These are phyloP conservation scores for Lasiodiplodia sp. DNA, from an alignment of 2,329 filamentous ascomycete genomes.

Conservation along the genomic window DNA sequence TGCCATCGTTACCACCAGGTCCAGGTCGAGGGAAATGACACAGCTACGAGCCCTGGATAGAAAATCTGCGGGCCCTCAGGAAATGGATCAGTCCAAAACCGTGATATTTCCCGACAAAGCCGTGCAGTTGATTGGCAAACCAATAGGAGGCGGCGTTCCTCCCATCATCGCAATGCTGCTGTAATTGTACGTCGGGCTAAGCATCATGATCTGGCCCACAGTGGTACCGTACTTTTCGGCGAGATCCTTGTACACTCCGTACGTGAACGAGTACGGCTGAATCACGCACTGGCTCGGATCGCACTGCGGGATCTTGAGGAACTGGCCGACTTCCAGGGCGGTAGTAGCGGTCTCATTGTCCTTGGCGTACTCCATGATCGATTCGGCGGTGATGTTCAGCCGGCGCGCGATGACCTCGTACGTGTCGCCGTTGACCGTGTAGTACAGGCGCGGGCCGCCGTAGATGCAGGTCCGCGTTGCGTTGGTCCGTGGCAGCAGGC, in stretches of 20 bases:
- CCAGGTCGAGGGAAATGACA: too few relatives aligned
- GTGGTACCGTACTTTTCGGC: constrained; percentile 26
- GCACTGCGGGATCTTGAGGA: constrained; percentile 23
- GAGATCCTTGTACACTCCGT: constrained; percentile 22
- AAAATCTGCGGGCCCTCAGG: background rate
- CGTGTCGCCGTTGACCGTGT: constrained; percentile 26
- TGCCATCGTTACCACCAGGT: too few relatives aligned
- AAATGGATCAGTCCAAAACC: background rate
- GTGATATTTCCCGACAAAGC: background rate
- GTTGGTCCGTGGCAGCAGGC: constrained; percentile 3
- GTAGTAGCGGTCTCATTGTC: background rate
- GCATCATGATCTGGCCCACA: constrained; percentile 30
- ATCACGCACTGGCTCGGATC: constrained; percentile 16
- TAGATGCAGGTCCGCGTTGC: constrained; percentile 2
- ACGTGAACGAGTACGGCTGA: constrained; percentile 19
- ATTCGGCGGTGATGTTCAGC: constrained; percentile 10
- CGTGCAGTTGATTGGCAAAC: background rate
- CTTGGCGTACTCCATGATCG: background rate
- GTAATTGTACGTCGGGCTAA: constrained; percentile 28
- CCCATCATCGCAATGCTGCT: background rate
- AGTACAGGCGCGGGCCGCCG: constrained; percentile 24
- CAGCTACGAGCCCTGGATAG: too few relatives aligned
- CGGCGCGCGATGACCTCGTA: background rate
- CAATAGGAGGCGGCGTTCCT: background rate
- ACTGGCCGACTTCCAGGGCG: background rate